These are phyloP conservation scores for Lactarius tabidus DNA, from an alignment of 768 basidiomycete species.

Conservation along the genomic window DNA sequence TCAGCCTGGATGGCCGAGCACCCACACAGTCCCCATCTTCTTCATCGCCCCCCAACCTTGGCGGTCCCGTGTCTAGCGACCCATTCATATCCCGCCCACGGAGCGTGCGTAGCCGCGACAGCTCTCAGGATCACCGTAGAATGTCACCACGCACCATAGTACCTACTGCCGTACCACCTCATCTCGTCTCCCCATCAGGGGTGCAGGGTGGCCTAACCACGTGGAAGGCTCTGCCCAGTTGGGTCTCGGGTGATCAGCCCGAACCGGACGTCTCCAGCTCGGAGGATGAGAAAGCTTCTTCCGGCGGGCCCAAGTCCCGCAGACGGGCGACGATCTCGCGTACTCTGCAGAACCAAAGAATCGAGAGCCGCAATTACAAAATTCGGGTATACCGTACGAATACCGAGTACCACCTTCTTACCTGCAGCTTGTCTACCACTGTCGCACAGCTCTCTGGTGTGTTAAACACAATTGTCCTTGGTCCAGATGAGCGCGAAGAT, in stretches of 20 bases:
- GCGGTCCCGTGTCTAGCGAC: constrained; percentile 23
- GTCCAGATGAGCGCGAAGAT: constrained; percentile 48
- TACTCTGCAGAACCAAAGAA: neutral
- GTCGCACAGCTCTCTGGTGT: constrained; percentile 61
- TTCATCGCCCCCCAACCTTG: constrained; percentile 13
- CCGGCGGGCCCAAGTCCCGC: constrained; percentile 26
- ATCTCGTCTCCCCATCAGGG: constrained; percentile 20
- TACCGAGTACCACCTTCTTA: constrained; percentile 65
- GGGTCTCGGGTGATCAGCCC: constrained; percentile 54
- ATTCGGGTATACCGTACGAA: constrained; percentile 79
- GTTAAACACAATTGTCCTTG: constrained; percentile 55
- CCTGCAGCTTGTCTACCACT: constrained; percentile 58
- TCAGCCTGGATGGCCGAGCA: constrained; percentile 12
- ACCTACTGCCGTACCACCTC: constrained; percentile 19
- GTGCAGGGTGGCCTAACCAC: constrained; percentile 15
- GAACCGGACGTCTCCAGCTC: constrained; percentile 42
- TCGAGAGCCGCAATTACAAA: constrained; percentile 36
- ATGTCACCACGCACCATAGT: constrained; percentile 18
- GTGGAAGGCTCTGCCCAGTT: constrained; percentile 76
- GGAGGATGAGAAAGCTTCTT: constrained; percentile 35
- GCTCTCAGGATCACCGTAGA: constrained; percentile 13
- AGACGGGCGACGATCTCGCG: constrained; percentile 18
- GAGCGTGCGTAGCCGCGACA: constrained; percentile 15
- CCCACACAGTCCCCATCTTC: constrained; percentile 18
- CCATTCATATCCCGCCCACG: constrained; percentile 21